These are phyloP conservation scores for Didymosphaeria variabile DNA, from an alignment of 2,329 filamentous ascomycete genomes.

Conservation along the genomic window DNA sequence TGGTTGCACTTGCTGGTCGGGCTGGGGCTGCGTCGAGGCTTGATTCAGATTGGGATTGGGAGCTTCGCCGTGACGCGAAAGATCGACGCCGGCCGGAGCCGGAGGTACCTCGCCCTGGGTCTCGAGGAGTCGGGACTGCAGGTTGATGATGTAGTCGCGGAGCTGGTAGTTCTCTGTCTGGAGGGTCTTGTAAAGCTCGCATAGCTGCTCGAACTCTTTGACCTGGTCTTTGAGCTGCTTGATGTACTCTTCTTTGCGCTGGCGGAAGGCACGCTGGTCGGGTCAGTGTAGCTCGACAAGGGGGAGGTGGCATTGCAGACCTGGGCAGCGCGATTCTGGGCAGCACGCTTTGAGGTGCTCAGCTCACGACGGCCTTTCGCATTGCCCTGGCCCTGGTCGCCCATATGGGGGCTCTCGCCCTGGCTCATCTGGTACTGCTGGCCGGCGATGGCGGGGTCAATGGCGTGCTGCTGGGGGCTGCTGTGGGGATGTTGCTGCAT, in stretches of 20 bases:
- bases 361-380: constrained; percentile 82
- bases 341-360: constrained; percentile 93
- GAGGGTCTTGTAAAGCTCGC: constrained; percentile 79
- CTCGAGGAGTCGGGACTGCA: constrained; percentile 88
- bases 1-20: constrained; percentile 29
- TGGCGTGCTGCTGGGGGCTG: constrained; percentile 61
- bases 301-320: constrained; percentile 59
- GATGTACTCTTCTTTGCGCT: constrained; percentile 98
- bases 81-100: constrained; percentile 80
- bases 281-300: constrained; percentile 28
- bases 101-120: constrained; percentile 84
- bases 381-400: constrained; percentile 47
- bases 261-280: constrained; percentile 86
- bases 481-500: constrained; percentile 42
- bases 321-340: constrained; percentile 96
- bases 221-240: constrained; percentile 97
- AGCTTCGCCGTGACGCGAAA: constrained; percentile 60
- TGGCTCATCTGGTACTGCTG: constrained; percentile 58
- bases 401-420: constrained; percentile 55
- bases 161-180: constrained; percentile 90
- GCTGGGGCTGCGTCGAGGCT: constrained; percentile 25
- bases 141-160: constrained; percentile 88
- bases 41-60: constrained; percentile 36
- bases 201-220: constrained; percentile 78
- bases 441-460: constrained; percentile 67